phyloP scores from a whole-genome alignment of 2,329 filamentous ascomycete species.

The Pseudocercospora musae region DNA sequence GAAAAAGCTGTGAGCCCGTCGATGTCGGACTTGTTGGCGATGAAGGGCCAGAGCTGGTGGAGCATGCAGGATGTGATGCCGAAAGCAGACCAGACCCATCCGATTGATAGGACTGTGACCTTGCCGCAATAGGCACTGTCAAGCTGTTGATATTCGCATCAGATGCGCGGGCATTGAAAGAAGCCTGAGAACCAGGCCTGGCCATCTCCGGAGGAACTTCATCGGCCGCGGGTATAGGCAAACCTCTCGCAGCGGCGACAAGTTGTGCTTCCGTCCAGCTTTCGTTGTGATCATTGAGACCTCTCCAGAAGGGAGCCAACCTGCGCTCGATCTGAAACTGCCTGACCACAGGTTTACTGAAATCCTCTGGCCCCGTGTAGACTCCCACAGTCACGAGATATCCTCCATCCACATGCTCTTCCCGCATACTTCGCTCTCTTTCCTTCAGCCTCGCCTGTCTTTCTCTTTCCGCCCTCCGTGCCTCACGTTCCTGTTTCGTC shows the following conservation, averaged over 20 bases:
- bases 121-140: conserved; percentile 73
- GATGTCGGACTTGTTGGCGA: conserved; percentile 43
- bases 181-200: conserved; percentile 38
- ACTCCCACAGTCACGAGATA: conserved; percentile 91
- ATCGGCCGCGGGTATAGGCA: conserved; percentile 80
- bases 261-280: conserved; percentile 94
- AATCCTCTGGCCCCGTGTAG: conserved; percentile 90
- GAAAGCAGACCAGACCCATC: conserved; percentile 61
- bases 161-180: conserved; percentile 48
- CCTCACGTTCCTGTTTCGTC: conserved; percentile 88
- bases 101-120: conserved; percentile 75
- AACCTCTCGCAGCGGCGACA: conserved; percentile 80
- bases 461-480: conserved; percentile 78
- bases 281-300: conserved; percentile 81
- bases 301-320: conserved; percentile 92
- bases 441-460: conserved; percentile 72
- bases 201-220: conserved; percentile 70
- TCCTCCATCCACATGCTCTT: conserved; percentile 91
- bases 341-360: conserved; percentile 80
- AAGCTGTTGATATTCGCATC: conserved; percentile 66
- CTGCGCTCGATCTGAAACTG: conserved; percentile 94
- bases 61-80: conserved; percentile 60
- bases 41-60: conserved; percentile 44
- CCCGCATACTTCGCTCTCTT: conserved; percentile 81
- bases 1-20: conserved; percentile 58